These are phyloP conservation scores for Pseudoscleropodium purum DNA, from an alignment of 225 moss, liverwort and hornwort species.

Conservation along the genomic window DNA sequence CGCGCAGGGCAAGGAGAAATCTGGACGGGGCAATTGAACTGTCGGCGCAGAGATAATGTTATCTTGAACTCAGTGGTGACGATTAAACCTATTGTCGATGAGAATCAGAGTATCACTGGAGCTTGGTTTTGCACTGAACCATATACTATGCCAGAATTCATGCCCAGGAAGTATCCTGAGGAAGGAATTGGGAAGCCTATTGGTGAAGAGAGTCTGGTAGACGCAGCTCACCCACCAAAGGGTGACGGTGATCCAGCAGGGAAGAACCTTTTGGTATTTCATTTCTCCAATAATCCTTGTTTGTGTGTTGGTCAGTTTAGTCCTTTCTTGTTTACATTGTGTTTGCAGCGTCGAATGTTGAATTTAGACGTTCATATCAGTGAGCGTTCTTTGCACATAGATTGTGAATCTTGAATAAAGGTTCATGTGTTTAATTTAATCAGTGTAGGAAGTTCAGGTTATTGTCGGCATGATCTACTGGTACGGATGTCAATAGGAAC, in stretches of 20 bases:
- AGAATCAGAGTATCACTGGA: slow-evolving; percentile 44
- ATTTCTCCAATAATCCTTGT: not conserved
- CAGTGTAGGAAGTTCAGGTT: not conserved
- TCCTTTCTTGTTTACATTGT: not conserved
- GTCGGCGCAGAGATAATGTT: slow-evolving; percentile 65
- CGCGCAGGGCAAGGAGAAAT: slow-evolving; percentile 58
- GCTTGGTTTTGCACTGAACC: slow-evolving; percentile 49
- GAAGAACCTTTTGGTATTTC: slow-evolving; percentile 36
- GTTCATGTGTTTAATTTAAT: not conserved
- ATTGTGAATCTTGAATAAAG: not conserved
- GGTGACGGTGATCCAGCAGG: slow-evolving; percentile 12
- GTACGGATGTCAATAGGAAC: not conserved
- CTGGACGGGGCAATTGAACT: slow-evolving; percentile 58
- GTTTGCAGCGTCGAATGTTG: not conserved
- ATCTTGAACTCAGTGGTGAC: slow-evolving; percentile 47
- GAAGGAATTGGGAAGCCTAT: slow-evolving; percentile 27
- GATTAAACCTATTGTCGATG: slow-evolving; percentile 56
- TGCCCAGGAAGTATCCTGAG: slow-evolving; percentile 33
- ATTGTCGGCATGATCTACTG: not conserved
- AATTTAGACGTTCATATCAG: not conserved
- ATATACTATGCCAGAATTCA: slow-evolving; percentile 11
- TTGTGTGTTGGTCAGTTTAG: not conserved
- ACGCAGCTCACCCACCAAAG: not conserved
- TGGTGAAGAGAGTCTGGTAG: slow-evolving; percentile 23
- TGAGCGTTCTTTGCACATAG: not conserved